phyloP scores from a whole-genome alignment of 495 filamentous ascomycete species.

The Podospora australis region DNA sequence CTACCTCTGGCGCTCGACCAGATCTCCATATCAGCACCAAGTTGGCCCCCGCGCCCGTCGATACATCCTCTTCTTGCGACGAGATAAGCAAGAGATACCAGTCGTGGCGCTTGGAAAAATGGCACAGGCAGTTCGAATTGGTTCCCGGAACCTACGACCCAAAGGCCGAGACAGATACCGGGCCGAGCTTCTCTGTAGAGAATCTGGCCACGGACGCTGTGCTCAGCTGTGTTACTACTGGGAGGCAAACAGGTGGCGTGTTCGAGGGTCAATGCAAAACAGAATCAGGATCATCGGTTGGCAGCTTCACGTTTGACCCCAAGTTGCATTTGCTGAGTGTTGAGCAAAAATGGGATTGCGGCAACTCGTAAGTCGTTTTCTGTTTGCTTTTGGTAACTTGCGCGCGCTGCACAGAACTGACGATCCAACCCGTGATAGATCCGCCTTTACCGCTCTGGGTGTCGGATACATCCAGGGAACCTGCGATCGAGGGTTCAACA shows the following conservation, averaged over 20 bases:
- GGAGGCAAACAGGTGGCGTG: conserved; percentile 10
- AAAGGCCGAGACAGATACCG: conserved; percentile 18
- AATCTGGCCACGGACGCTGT: conserved; percentile 21
- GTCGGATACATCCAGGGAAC: conserved; percentile 30
- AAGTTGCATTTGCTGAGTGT: conserved; percentile 27
- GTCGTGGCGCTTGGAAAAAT: conserved; percentile 33
- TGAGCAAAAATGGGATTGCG: conserved; percentile 28
- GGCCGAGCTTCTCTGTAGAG: conserved; percentile 30
- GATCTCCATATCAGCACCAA: conserved; percentile 20
- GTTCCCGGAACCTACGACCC: conserved; percentile 18
- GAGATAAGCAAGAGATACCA: conserved; percentile 24
- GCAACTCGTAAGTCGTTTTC: conserved; percentile 23
- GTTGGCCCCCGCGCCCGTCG: conserved; percentile 4
- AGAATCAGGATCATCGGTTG: conserved; percentile 10
- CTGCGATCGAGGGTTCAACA: conserved; percentile 23
- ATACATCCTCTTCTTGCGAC: conserved; percentile 17
- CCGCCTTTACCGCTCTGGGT: conserved; percentile 21
- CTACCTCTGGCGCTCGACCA: conserved; percentile 7
- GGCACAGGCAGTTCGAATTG: conserved; percentile 26
- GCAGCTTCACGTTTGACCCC: conserved; percentile 28
- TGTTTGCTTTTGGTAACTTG: not conserved
- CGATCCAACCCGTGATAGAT: conserved; percentile 10
- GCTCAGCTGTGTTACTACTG: conserved; percentile 23
- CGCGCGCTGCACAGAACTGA: not conserved
- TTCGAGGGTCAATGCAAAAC: conserved; percentile 23